phyloP scores from a whole-genome alignment of 208 protist genomes.

The Endotrypanum monterogeii region DNA sequence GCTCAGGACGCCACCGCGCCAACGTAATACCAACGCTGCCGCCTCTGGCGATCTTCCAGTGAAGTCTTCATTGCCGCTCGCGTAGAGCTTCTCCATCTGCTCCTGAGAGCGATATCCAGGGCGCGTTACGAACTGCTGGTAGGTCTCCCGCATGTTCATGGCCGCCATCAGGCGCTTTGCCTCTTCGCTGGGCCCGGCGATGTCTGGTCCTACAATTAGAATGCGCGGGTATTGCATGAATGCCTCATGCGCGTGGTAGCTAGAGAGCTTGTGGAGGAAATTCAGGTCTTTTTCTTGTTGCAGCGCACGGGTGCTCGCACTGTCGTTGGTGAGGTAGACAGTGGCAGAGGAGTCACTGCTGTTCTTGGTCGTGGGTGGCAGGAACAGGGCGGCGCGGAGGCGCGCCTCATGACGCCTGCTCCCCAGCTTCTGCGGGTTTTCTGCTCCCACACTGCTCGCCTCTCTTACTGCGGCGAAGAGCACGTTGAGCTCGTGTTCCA shows the following conservation, averaged over 20 bases:
- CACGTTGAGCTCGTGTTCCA: slow-evolving; percentile 71
- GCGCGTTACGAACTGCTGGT: slow-evolving; percentile 39
- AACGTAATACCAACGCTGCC: background rate
- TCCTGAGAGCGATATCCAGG: background rate
- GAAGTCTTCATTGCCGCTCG: background rate
- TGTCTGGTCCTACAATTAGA: slow-evolving; percentile 59
- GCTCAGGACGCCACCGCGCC: slow-evolving; percentile 25
- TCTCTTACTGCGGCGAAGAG: slow-evolving; percentile 33
- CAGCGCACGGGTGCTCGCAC: slow-evolving; percentile 9
- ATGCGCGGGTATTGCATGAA: slow-evolving; percentile 72
- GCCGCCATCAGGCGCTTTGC: slow-evolving; percentile 40
- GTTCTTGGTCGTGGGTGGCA: slow-evolving; percentile 12
- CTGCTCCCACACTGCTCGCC: background rate
- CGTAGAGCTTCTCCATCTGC: background rate
- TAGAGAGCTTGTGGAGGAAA: slow-evolving; percentile 19
- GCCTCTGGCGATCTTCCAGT: background rate
- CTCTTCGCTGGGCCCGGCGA: slow-evolving; percentile 24
- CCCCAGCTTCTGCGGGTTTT: background rate
- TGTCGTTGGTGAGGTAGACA: slow-evolving; percentile 6
- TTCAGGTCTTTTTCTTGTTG: slow-evolving; percentile 15
- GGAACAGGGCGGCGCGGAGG: slow-evolving; percentile 10
- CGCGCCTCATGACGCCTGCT: background rate
- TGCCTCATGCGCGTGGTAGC: slow-evolving; percentile 22
- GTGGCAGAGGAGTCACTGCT: background rate
- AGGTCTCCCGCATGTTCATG: slow-evolving; percentile 48